Percentiles rank a stretch among this genome's conserved stretches.
Evolutionary conservation across 2,329 filamentous ascomycete genomes (phyloP).

Genomic region (Cladophialophora bantiana): DNA sequence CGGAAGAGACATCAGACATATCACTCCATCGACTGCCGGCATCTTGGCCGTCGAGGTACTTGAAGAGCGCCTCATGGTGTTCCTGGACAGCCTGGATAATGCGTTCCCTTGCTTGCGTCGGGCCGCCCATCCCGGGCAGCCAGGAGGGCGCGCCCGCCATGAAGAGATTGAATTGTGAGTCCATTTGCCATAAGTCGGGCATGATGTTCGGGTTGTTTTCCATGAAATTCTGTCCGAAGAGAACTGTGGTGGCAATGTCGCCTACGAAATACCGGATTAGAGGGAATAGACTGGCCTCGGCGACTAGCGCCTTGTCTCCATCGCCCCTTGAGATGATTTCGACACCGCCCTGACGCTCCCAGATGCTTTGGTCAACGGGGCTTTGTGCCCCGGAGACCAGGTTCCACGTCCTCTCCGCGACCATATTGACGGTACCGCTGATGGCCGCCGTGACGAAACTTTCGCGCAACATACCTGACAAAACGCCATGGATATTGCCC

Average conservation of each 20-base stretch:
- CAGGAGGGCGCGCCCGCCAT: conserved; percentile 63
- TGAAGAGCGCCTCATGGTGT: conserved; percentile 53
- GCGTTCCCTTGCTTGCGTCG: conserved; percentile 56
- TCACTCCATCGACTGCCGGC: conserved; percentile 55
- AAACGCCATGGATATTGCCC: conserved; percentile 48
- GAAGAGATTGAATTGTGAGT: conserved; percentile 61
- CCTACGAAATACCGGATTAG: conserved; percentile 66
- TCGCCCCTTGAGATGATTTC: conserved; percentile 48
- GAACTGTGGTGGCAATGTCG: conserved; percentile 52
- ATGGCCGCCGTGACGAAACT: conserved; percentile 51
- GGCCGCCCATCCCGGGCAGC: conserved; percentile 58
- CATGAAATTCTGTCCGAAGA: conserved; percentile 62
- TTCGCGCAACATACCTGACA: conserved; percentile 55
- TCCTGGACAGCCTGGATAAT: conserved; percentile 51
- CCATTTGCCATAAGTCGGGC: conserved; percentile 63
- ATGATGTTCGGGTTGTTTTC: conserved; percentile 61
- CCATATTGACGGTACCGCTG: conserved; percentile 46
- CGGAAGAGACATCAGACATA: conserved; percentile 57
- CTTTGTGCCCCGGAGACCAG: conserved; percentile 67
- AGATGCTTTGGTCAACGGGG: conserved; percentile 66
- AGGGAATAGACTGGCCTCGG: conserved; percentile 60
- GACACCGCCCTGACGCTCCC: conserved; percentile 64
- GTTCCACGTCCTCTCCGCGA: conserved; percentile 58
- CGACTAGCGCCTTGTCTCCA: conserved; percentile 47
- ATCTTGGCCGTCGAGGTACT: conserved; percentile 52